Evolutionary conservation across 225 moss, liverwort and hornwort species (phyloP), one percentile per base, ranked within the genome.

Genomic region (Bryum argenteum): DNA sequence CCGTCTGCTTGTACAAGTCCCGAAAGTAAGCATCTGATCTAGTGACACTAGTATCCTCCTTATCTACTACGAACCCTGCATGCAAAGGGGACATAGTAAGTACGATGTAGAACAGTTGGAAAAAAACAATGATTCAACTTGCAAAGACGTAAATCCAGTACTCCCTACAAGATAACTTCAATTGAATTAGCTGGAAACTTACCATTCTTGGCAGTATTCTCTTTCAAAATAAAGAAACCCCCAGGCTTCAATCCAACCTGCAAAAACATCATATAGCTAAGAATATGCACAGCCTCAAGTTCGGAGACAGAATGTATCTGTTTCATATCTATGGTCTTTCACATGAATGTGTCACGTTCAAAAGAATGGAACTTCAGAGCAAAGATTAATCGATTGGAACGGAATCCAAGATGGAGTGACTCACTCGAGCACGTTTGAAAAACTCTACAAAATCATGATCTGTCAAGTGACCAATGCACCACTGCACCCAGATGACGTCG

Each of bases 381-480:
- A 37, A 43, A 8, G 10, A 18, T 42, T 5, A 1, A 37, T 22
- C 11, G n/a, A 67, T n/a, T 61, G 39, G 28, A 60, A 56, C 9
- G 15, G 24, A 66, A 58, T 56, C 26, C 10, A 54, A 52, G 20
- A 16, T 54, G 50, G 42, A 33, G 66, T 73, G 54, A 39, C 72
- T 82, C 76, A 94, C 98, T 88, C 81, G 87, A 17, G 98, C 92
- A 74, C 98, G 92, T 54, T 79, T 61, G 14, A 94, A 88, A 76
- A 98, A 92, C 55, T 87, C 85, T 55, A 93, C 54, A 61, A 94
- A 88, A 58, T 99, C 98, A 54, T 79, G 78, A 67, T 99, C 98
- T 51, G 94, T 99, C 69, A 99, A 80, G 74, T 99, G 92, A 60
- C 94, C 98, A 75, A 99, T 94, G 78, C 98, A 99, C 98, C 98